Base-by-base conservation (phyloP, 306 rosid species). In the Medicago ruthenica region DNA sequence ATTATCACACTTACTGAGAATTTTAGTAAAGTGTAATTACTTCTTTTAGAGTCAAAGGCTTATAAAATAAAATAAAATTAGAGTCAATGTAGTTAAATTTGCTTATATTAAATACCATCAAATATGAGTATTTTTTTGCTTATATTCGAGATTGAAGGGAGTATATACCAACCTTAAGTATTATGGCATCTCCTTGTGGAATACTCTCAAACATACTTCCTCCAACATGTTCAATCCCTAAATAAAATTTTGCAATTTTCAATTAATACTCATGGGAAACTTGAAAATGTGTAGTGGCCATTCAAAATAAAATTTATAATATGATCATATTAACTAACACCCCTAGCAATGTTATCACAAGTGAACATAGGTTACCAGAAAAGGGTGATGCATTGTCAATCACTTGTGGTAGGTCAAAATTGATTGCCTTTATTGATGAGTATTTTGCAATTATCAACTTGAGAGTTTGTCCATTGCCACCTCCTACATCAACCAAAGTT, bases 361-460 rank as follows among this genome's bases (percentile, higher is more conserved):
- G 4, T 27, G 31, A 27, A 27, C 4, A 27, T 27, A 27, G 1
- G 2, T 42, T 85, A 81, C 83, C 82, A 4, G 76, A 39, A 78
- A 48, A 0, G 5, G 70, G 50, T 34, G 79, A 34, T 6, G 86
- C 64, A 3, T 81, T 71, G 36, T 78, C 45, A 59, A 78, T 81
- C 4, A 85, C 88, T n/a, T 81, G 86, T 1, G 85, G 84, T 9
- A 81, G 65, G 69, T 85, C 86, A 72, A 81, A 85, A 59, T 85
- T 85, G 45, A 85, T 59, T 0, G 77, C 86, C 18, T 79, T 81
- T 0, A 85, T 81, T 27, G 31, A 75, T 75, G 85, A 77, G 40
- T 75, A 78, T 42, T 75, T 83, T 45, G 81, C 27, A 18, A 81
- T 55, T 17, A 85, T 74, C 76, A 48, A 36, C 11, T 70, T 70